phyloP scores from a whole-genome alignment of 106 monocot species.

The Dactylorhiza incarnata region DNA sequence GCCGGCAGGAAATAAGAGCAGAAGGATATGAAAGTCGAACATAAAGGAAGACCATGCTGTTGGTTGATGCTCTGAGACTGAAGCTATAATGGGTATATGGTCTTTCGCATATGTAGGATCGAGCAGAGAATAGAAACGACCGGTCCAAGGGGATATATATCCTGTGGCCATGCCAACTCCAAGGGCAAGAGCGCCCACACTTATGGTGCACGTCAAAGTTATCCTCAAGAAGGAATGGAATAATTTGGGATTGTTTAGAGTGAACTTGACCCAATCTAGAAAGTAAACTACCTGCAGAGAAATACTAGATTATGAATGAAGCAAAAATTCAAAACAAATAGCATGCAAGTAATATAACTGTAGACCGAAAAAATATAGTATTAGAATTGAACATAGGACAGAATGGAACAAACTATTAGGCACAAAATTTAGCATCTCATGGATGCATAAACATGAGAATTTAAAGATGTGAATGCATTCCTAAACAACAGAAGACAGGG shows the following conservation, averaged over 20 bases:
- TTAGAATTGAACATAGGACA: neutral
- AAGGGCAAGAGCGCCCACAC: conserved; percentile 55
- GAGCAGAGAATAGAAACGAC: conserved; percentile 76
- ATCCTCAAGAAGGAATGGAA: conserved; percentile 56
- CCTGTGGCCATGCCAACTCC: conserved; percentile 69
- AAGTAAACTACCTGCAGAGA: conserved; percentile 69
- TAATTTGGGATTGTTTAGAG: conserved; percentile 49
- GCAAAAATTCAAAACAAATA: neutral
- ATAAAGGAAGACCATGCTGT: conserved; percentile 88
- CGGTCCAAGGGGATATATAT: conserved; percentile 80
- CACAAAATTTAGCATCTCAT: neutral
- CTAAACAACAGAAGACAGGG: neutral
- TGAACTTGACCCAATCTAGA: conserved; percentile 66
- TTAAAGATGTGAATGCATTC: neutral
- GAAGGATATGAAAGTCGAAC: conserved; percentile 81
- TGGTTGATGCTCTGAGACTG: conserved; percentile 81
- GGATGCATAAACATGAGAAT: neutral
- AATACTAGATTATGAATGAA: neutral
- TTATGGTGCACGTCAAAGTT: conserved; percentile 53
- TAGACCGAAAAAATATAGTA: neutral
- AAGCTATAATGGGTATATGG: conserved; percentile 79
- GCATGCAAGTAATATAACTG: neutral
- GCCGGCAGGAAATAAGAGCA: conserved; percentile 73
- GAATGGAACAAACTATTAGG: neutral
- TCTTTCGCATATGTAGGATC: conserved; percentile 86